Conservation (phyloP, 202 grass and related monocot genomes). For the Bolboschoenoplectus hybrid region DNA sequence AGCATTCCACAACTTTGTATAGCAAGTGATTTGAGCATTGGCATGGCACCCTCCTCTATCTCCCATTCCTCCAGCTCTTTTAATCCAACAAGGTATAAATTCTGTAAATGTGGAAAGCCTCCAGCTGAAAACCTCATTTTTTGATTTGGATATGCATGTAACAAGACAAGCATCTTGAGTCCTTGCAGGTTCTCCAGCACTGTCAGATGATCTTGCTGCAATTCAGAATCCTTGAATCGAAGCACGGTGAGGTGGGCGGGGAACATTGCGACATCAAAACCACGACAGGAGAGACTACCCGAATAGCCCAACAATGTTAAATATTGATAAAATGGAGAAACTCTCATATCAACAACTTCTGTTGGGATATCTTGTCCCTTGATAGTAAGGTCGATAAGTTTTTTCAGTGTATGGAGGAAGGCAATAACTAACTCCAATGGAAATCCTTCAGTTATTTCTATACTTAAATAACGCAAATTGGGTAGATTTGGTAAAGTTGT, state of each 20-base stretch:
- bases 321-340: not conserved
- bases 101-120: not conserved
- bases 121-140: not conserved
- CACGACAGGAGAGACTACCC: not conserved
- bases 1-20: not conserved
- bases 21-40: not conserved
- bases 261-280: not conserved
- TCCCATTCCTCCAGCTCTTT: not conserved
- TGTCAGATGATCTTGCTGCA: not conserved
- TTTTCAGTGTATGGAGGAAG: not conserved
- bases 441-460: not conserved
- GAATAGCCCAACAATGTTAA: not conserved
- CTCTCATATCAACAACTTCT: not conserved
- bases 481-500: not conserved
- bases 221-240: not conserved
- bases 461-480: not conserved
- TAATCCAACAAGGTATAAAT: not conserved
- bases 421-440: not conserved
- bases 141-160: not conserved
- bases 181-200: not conserved
- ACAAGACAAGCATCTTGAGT: not conserved
- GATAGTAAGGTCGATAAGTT: not conserved
- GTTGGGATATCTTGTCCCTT: not conserved
- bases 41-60: not conserved
- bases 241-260: not conserved